These are phyloP conservation scores for Ceratocystis variospora DNA, from an alignment of 2,329 filamentous ascomycete species.

Conservation along the genomic window DNA sequence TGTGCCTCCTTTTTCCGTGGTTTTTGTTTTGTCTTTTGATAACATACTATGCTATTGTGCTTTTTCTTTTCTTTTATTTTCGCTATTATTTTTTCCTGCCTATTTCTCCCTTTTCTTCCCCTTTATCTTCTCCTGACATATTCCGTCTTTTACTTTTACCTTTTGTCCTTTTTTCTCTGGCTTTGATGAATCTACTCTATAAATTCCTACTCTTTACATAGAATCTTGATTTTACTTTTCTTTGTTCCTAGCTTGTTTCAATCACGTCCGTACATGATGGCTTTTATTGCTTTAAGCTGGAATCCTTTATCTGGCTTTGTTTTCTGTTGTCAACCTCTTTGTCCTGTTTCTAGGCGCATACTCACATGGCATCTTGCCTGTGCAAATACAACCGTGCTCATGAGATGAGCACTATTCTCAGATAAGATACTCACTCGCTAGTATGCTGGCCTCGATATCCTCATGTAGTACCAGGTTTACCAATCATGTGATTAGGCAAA, in stretches of 20 bases:
- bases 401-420: background rate
- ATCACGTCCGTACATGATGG: background rate
- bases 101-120: background rate
- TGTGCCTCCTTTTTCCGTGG: background rate
- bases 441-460: background rate
- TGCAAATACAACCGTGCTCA: background rate
- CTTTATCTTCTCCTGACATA: too few relatives aligned
- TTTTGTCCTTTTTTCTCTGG: background rate
- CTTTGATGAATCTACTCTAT: background rate
- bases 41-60: background rate
- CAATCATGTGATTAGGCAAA: background rate
- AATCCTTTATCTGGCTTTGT: background rate
- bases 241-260: background rate
- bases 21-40: conserved; percentile 1
- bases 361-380: background rate
- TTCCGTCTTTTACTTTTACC: too few relatives aligned
- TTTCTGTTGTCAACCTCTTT: background rate
- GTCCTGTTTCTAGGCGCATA: background rate
- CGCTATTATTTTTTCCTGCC: background rate
- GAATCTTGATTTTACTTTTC: conserved; percentile 1
- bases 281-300: background rate
- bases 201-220: background rate
- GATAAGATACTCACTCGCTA: background rate
- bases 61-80: background rate
- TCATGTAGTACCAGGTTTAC: background rate